phyloP scores from a whole-genome alignment of 331 rosid genomes.

The Prunus yedoensis region DNA sequence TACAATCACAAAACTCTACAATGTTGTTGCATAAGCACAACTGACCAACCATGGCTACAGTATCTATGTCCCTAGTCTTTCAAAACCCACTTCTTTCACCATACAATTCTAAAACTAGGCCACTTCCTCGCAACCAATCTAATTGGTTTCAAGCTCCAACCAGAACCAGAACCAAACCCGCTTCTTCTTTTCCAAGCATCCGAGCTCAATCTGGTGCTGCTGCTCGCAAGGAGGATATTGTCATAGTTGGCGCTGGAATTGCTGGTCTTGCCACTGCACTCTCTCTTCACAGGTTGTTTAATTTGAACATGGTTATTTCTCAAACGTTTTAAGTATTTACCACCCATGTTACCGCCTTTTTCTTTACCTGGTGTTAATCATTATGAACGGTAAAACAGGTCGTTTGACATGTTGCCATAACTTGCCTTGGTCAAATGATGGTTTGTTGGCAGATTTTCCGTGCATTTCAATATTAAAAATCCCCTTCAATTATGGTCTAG shows the following conservation, averaged over 20 bases:
- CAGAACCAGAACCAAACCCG: constrained; percentile 22
- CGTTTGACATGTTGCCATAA: too few species aligned
- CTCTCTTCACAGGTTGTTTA: constrained; percentile 49
- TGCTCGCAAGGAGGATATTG: constrained; percentile 37
- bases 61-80: constrained; percentile 27
- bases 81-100: constrained; percentile 21
- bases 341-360: too few species aligned
- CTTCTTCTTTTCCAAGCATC: constrained; percentile 2
- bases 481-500: too few species aligned
- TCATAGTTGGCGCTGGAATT: constrained; percentile 56
- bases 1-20: neutral
- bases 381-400: neutral
- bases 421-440: too few species aligned
- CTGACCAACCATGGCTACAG: constrained; percentile 29
- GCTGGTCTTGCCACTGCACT: constrained; percentile 57
- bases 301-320: neutral
- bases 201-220: constrained; percentile 29
- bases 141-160: constrained; percentile 21
- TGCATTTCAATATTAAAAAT: too few species aligned
- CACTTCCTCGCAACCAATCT: constrained; percentile 5
- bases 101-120: constrained; percentile 11
- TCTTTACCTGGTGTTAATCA: neutral
- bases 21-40: neutral
- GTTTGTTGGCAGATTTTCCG: too few species aligned
- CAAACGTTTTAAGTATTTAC: neutral